Evolutionary conservation across 306 rosid species (phyloP), one percentile per base, ranked within the genome.

Genomic region (Cajanus cajan): DNA sequence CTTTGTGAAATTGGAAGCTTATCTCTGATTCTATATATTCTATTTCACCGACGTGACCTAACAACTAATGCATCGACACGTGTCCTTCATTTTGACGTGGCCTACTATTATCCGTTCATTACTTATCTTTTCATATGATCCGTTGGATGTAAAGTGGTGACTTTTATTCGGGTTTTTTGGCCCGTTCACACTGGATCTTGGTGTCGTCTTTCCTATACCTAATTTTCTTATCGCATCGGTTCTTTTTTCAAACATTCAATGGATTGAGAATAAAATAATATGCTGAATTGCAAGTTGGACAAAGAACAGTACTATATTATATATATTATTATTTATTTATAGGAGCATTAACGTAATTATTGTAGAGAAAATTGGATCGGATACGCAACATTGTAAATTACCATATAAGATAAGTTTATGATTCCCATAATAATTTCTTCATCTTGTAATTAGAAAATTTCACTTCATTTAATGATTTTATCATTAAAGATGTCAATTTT

Each of bases 31-130:
- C 8, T 72, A 44, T 80, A 62, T 62, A 73, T 82, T 76, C 74
- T 79, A n/a, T 50, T 71, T 82, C 65, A 47, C 77, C 80, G 85
- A 85, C 80, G 85, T 54, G 77, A 80, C 80, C 22, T 68, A 16
- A 47, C 79, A 80, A 84, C 80, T 44, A 76, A 66, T 0, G 2
- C 0, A 1, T 0, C 6, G 62, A 69, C 85, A 80, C 58, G 69
- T 25, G 68, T 65, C 69, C 7, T 13, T 3, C 21, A 4, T 14
- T 31, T 18, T 8, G 0, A 12, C 77, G 71, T 79, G 82, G 67
- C n/a, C 13, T 6, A 2, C 31, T 12, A 0, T n/a, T 0, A 1
- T 5, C 31, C 69, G n/a, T 71, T 7, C 24, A 52, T 71, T 51
- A 7, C 10, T 44, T 34, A 52, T 78, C 71, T 8, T 77, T 71